Evolutionary conservation across 106 monocot genomes (phyloP), one percentile per base, ranked within the genome.

Genomic region (Chionographis japonica): DNA sequence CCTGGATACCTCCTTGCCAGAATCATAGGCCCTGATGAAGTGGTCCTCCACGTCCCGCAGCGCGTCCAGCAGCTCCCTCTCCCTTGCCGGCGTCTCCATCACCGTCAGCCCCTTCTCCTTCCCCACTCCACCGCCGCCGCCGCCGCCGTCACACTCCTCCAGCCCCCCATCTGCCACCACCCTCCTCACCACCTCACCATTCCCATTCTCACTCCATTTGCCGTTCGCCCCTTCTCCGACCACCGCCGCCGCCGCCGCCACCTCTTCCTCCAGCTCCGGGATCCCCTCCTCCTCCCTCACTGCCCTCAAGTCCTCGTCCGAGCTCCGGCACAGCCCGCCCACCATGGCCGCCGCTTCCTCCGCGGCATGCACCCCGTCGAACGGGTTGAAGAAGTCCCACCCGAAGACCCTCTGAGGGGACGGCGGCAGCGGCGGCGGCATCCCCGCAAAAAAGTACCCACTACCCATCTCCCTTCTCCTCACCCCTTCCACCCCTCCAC

Each of bases 351-450:
- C 61, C 38, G 72, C 71, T 55, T 75, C 86, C 70, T 68, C 84
- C 18, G 67, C 62, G 69, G 65, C 50, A 54, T 60, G 62, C 54
- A 88, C 68, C 4, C 84, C 84, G 51, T 83, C 83, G 72, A 99
- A 99, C 14, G 98, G 98, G 71, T 99, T 87, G 49, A 99, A 99
- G 65, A 93, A 99, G 50, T 99, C 98, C 98, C 98, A 99, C 63
- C 90, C 98, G 50, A 75, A 85, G 2, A 60, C 76, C 67, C 66
- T 66, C 62, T 36, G 50, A 16, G 71, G 70, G 41, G 75, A 59
- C 11, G 73, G 55, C 35, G 66, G 70, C 43, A 75, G 72, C 37
- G 82, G 75, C 39, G 75, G 61, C 58, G 74, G 15, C 63, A 66
- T 61, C 15, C 52, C 73, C 5, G 64, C 3, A 61, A 69, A 86